Evolutionary conservation across 306 rosid species (phyloP).

Genomic region (Lupinus albus): DNA sequence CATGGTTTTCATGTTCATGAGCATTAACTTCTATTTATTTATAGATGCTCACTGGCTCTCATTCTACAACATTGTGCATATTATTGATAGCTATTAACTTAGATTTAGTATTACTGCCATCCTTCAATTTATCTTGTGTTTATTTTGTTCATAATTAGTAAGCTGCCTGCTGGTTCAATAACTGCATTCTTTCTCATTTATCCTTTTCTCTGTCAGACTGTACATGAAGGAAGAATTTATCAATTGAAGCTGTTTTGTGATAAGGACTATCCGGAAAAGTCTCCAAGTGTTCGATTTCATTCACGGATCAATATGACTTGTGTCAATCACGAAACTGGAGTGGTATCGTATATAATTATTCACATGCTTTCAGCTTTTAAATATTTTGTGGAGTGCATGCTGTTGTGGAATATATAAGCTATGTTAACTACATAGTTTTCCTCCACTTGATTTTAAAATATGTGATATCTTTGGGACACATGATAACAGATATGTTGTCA

Average conservation of each 20-base stretch:
- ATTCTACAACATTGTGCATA: conserved; percentile 5
- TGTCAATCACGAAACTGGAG: conserved; percentile 98
- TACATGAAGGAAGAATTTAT: conserved; percentile 98
- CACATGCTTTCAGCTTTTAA: conserved; percentile 26
- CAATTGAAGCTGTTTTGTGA: conserved; percentile 98
- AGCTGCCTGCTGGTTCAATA: conserved; percentile 35
- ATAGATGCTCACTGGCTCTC: background rate
- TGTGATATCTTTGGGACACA: conserved; percentile 5
- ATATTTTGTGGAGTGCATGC: conserved; percentile 3
- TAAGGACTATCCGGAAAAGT: conserved; percentile 98
- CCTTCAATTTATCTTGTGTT: conserved; percentile 9
- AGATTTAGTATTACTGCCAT: background rate
- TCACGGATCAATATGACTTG: conserved; percentile 96
- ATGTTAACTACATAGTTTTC: background rate
- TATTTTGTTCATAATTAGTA: conserved; percentile 23
- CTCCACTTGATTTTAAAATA: background rate
- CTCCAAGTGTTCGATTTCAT: conserved; percentile 97
- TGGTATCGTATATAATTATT: conserved; percentile 61
- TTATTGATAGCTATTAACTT: background rate
- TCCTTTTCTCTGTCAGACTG: conserved; percentile 58
- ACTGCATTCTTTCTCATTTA: conserved; percentile 25
- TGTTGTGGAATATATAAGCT: conserved; percentile 12
- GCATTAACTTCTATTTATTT: conserved; percentile 16
- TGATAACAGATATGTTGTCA: conserved; percentile 18
- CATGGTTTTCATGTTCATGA: background rate